A percentile compares a stretch with the other conserved stretches of the same genome.
Evolutionary conservation across 192 early-diverging fungal genomes (phyloP).

Genomic region (Jimgerdemannia lactiflua): DNA sequence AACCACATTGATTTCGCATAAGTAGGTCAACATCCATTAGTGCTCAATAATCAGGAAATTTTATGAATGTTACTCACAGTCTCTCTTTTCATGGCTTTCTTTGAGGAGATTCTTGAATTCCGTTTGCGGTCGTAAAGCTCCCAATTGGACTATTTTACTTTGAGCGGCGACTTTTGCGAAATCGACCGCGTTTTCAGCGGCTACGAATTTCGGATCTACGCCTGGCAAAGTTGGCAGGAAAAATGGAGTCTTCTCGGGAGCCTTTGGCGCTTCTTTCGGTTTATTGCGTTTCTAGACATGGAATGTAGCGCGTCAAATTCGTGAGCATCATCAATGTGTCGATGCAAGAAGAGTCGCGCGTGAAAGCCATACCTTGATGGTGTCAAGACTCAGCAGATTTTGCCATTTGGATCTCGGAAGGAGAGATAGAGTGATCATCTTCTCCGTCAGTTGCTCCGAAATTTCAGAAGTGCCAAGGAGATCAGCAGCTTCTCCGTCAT

Average conservation of each 20-base stretch:
- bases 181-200: constrained; percentile 30
- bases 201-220: constrained; percentile 64
- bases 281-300: constrained; percentile 75
- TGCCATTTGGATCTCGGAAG: constrained; percentile 89
- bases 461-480: background rate
- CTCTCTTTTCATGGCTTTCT: constrained; percentile 35
- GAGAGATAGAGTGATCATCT: constrained; percentile 84
- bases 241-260: constrained; percentile 90
- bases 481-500: no score
- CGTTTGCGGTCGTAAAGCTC: constrained; percentile 51
- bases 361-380: constrained; percentile 64
- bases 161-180: constrained; percentile 14
- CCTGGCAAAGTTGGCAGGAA: constrained; percentile 84
- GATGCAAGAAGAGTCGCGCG: background rate
- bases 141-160: constrained; percentile 39
- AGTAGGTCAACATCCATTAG: background rate
- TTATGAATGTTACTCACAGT: constrained; percentile 28
- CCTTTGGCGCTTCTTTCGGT: constrained; percentile 84
- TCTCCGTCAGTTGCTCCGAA: constrained; percentile 48
- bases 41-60: background rate
- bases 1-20: background rate
- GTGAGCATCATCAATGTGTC: background rate
- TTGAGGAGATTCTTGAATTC: constrained; percentile 60
- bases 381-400: constrained; percentile 83
- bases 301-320: background rate